Percentiles rank a stretch among this genome's conserved stretches.
Evolutionary conservation across 225 moss, liverwort and hornwort species (phyloP).

Genomic region (Polytrichum commune): DNA sequence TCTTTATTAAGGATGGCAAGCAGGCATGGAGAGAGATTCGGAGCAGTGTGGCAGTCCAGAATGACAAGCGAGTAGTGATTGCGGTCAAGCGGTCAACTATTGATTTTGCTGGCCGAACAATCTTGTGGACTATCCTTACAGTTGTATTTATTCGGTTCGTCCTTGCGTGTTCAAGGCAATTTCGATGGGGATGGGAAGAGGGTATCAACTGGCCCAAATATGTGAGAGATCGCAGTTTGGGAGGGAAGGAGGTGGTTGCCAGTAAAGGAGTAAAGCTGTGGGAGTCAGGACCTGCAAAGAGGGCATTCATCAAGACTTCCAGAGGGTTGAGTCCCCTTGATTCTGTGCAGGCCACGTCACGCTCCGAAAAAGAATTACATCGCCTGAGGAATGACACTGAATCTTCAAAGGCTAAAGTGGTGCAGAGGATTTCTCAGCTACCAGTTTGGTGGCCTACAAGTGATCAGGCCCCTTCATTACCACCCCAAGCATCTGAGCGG

Average conservation of each 20-base stretch:
- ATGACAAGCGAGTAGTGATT: slow-evolving; percentile 74
- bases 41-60: slow-evolving; percentile 72
- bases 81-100: slow-evolving; percentile 76
- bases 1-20: slow-evolving; percentile 54
- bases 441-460: slow-evolving; percentile 87
- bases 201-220: slow-evolving; percentile 49
- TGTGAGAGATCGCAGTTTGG: slow-evolving; percentile 83
- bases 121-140: slow-evolving; percentile 69
- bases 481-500: slow-evolving; percentile 38
- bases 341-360: slow-evolving; percentile 55
- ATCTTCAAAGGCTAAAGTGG: slow-evolving; percentile 21
- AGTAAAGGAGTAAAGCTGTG: slow-evolving; percentile 48
- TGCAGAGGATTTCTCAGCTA: slow-evolving; percentile 43
- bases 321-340: slow-evolving; percentile 62
- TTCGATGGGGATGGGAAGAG: slow-evolving; percentile 90
- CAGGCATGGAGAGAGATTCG: slow-evolving; percentile 79
- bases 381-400: slow-evolving; percentile 27
- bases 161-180: slow-evolving; percentile 49
- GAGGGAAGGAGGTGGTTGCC: slow-evolving; percentile 71
- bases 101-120: slow-evolving; percentile 67
- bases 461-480: slow-evolving; percentile 50
- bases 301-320: slow-evolving; percentile 32
- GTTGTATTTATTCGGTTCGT: slow-evolving; percentile 50
- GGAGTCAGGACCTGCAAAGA: slow-evolving; percentile 57
- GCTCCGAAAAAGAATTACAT: slow-evolving; percentile 79